Conservation (phyloP, 805 yeast genomes). For the Kodamaea kakaduensis region DNA sequence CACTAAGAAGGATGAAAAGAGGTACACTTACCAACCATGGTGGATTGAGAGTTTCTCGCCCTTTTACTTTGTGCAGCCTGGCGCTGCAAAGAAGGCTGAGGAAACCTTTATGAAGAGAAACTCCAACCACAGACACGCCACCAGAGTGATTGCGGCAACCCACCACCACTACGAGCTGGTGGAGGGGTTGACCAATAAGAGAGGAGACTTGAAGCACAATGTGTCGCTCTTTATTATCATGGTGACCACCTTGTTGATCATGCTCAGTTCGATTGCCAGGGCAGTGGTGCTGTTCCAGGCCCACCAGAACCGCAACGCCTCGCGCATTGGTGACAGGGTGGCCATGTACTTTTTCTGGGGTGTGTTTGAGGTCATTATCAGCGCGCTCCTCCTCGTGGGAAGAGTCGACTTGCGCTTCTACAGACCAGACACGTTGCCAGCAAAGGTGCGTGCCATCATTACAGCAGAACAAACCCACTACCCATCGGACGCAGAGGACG, state of each 20-base stretch:
- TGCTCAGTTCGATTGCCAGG: conserved; percentile 13
- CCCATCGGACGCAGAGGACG: conserved; percentile 29
- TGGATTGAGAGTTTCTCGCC: conserved; percentile 20
- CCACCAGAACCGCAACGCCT: conserved; percentile 2
- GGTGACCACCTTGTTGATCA: conserved; percentile 12
- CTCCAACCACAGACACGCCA: conserved; percentile 20
- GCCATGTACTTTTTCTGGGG: conserved; percentile 21
- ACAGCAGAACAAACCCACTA: conserved; percentile 20
- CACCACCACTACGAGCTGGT: conserved; percentile 18
- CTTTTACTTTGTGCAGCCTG: conserved; percentile 17
- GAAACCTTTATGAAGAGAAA: conserved; percentile 19
- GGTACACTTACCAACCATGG: conserved; percentile 24
- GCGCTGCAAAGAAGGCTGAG: conserved; percentile 19
- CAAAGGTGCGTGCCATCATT: conserved; percentile 15
- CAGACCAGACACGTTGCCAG: conserved; percentile 20
- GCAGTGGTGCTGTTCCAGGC: conserved; percentile 10
- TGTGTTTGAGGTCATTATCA: conserved; percentile 16
- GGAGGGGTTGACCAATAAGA: conserved; percentile 15
- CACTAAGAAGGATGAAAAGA: conserved; percentile 18
- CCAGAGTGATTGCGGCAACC: conserved; percentile 21
- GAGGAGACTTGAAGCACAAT: conserved; percentile 18
- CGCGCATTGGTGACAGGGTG: conserved; percentile 9
- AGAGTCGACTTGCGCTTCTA: conserved; percentile 22
- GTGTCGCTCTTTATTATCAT: conserved; percentile 10
- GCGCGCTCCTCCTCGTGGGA: conserved; percentile 16